Evolutionary conservation across 352 stramenopile genomes (phyloP).

Genomic region (Globisporangium lucens): DNA sequence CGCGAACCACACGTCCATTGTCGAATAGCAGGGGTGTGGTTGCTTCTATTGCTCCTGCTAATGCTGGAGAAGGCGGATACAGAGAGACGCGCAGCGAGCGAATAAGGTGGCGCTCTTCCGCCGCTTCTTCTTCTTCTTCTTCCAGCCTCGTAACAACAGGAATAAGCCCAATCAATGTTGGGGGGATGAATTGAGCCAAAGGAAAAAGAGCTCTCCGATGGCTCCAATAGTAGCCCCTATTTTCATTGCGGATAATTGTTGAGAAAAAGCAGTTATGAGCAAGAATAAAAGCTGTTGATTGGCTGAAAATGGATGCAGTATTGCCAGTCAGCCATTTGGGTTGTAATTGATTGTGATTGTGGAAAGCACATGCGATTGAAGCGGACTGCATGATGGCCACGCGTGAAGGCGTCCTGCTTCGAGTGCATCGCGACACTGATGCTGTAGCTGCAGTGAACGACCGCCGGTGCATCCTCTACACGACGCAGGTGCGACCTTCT

Average conservation of each 20-base stretch:
- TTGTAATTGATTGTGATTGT: background rate
- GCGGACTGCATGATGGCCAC: background rate
- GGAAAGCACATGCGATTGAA: background rate
- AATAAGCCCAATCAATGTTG: background rate
- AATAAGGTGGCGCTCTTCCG: background rate
- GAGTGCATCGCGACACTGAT: background rate
- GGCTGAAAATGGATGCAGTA: slow-evolving; percentile 1
- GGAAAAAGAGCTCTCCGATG: background rate
- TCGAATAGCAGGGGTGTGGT: background rate
- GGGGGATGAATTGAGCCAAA: background rate
- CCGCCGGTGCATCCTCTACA: slow-evolving; percentile 24
- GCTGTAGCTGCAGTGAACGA: background rate
- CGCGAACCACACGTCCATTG: slow-evolving; percentile 77
- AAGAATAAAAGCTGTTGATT: background rate
- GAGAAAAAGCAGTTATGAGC: background rate
- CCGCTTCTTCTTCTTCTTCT: background rate
- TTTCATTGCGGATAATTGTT: background rate
- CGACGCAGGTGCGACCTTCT: slow-evolving; percentile 16
- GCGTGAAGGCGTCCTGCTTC: background rate
- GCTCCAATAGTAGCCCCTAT: background rate
- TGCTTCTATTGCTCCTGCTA: background rate
- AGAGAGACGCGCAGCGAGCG: background rate
- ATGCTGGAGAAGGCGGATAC: background rate
- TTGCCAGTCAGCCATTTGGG: background rate
- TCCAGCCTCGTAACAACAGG: background rate